Percentiles rank a stretch among this genome's conserved stretches.
These are phyloP conservation scores for Malus hybrid DNA, from an alignment of 331 rosid genomes.

Conservation along the genomic window DNA sequence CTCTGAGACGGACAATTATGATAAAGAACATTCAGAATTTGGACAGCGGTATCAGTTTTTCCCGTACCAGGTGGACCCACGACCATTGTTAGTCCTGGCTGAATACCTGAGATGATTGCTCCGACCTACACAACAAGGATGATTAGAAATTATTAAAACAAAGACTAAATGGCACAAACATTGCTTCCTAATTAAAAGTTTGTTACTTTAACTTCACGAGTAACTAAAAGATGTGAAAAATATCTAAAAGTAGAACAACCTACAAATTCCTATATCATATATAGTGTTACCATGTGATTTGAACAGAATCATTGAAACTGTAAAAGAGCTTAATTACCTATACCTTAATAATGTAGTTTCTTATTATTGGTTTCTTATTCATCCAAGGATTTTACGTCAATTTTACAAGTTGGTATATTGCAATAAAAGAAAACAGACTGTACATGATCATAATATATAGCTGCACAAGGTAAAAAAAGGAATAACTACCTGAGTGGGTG, in stretches of 20 bases:
- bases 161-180: not conserved
- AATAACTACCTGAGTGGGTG: slow-evolving; percentile 76
- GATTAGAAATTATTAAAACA: not conserved
- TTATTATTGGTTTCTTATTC: not conserved
- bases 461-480: not conserved
- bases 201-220: not conserved
- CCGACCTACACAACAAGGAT: slow-evolving; percentile 47
- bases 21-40: slow-evolving; percentile 89
- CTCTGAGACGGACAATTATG: slow-evolving; percentile 97
- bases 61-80: slow-evolving; percentile 99
- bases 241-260: too few species aligned
- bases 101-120: slow-evolving; percentile 89
- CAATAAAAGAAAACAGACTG: not conserved
- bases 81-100: slow-evolving; percentile 96
- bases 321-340: not conserved
- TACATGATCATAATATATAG: not conserved
- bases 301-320: not conserved
- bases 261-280: not conserved
- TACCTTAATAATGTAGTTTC: not conserved
- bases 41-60: slow-evolving; percentile 98
- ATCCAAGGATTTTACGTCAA: not conserved
- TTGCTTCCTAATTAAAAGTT: not conserved
- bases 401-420: not conserved
- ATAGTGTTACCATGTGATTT: not conserved
- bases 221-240: not conserved